A percentile compares a stretch with the other conserved stretches of the same genome.
These are phyloP conservation scores for Mesostigma viride DNA, from an alignment of 139 green algal genomes.

Conservation along the genomic window DNA sequence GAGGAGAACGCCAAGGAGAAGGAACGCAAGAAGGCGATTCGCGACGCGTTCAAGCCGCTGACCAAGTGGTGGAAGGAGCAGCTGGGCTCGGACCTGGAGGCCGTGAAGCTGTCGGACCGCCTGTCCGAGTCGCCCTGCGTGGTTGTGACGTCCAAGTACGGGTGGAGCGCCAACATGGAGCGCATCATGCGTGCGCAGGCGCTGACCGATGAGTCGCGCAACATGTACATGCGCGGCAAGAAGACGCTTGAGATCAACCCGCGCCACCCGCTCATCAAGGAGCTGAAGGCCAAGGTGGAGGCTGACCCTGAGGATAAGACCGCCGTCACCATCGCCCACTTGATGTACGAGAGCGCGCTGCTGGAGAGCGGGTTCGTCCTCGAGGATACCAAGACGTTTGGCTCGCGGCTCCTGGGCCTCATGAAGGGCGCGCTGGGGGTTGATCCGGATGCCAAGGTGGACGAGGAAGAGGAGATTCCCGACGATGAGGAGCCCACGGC, in stretches of 20 bases:
- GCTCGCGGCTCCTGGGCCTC: slow-evolving; percentile 20
- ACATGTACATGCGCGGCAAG: slow-evolving; percentile 37
- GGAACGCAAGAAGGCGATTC: slow-evolving; percentile 64
- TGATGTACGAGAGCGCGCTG: slow-evolving; percentile 86
- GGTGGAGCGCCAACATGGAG: slow-evolving; percentile 95
- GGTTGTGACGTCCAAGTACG: slow-evolving; percentile 86
- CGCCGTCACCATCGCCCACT: slow-evolving; percentile 14
- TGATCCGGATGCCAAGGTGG: slow-evolving; percentile 26
- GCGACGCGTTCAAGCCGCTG: slow-evolving; percentile 77
- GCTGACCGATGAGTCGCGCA: slow-evolving; percentile 34
- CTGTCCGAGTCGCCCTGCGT: slow-evolving; percentile 76
- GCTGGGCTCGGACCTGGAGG: slow-evolving; percentile 49
- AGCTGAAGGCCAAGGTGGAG: slow-evolving; percentile 60
- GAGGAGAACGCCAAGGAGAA: slow-evolving; percentile 71
- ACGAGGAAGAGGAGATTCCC: slow-evolving; percentile 35
- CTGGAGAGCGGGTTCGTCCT: slow-evolving; percentile 76
- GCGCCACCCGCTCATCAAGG: slow-evolving; percentile 73
- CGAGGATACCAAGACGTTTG: slow-evolving; percentile 52
- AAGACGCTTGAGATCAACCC: slow-evolving; percentile 94
- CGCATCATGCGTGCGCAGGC: slow-evolving; percentile 76
- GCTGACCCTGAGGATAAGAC: slow-evolving; percentile 31
- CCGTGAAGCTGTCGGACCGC: slow-evolving; percentile 67
- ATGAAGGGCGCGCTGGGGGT: slow-evolving; percentile 33
- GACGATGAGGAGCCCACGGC: no score
- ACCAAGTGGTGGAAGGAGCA: slow-evolving; percentile 86